Percentiles rank a stretch among this genome's conserved stretches.
phyloP scores from a whole-genome alignment of 176 grass and related monocot species.

The Pharus latifolius region DNA sequence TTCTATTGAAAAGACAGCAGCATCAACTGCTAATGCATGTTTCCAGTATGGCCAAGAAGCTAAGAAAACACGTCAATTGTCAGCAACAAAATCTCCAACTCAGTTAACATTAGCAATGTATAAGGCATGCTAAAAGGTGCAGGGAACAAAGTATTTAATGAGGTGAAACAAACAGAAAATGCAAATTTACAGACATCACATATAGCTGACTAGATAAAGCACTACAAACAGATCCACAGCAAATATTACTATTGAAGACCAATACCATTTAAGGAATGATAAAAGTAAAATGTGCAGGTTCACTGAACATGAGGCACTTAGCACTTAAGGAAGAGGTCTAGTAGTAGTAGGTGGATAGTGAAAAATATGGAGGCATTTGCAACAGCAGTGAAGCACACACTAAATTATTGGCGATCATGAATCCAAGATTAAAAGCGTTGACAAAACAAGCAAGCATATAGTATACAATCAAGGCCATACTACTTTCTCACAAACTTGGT shows the following conservation, averaged over 20 bases:
- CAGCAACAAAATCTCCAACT: conserved; percentile 7
- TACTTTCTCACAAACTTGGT: neutral
- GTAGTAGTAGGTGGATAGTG: neutral
- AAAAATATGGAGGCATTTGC: neutral
- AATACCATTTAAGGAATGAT: too few relatives aligned
- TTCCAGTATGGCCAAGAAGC: neutral
- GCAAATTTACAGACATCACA: neutral
- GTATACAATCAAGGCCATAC: neutral
- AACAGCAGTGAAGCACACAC: neutral
- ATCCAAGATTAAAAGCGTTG: neutral
- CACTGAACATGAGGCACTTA: neutral
- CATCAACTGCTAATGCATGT: neutral
- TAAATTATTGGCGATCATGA: neutral
- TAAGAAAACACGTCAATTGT: neutral
- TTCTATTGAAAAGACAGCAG: neutral
- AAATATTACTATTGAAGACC: neutral
- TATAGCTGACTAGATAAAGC: neutral
- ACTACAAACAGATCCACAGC: neutral
- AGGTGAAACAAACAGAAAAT: neutral
- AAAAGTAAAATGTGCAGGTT: neutral
- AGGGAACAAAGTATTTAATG: neutral
- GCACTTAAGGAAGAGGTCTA: neutral
- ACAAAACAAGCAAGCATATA: neutral
- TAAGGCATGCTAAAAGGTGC: neutral
- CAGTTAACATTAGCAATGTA: neutral